Evolutionary conservation across 495 filamentous ascomycete species (phyloP), one percentile per base, ranked within the genome.

Genomic region (Trichoderma asperelloides): DNA sequence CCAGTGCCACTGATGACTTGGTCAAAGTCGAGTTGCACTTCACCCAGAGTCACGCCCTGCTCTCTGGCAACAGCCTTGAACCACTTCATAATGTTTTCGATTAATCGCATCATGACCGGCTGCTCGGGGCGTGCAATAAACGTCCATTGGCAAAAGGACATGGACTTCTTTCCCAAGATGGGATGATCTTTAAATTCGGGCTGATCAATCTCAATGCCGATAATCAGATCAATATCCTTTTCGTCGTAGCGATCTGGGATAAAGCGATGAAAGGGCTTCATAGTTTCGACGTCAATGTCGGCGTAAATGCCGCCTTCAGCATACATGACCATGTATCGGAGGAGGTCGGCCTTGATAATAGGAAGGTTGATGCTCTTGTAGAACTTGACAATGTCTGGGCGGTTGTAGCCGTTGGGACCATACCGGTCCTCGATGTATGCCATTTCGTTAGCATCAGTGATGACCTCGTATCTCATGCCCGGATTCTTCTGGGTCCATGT

Each of bases 71-170:
- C 74, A 8, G 79, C 79, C 40, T 82, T 78, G 43, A 89, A 78
- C 84, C 87, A 89, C 2, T 72, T 70, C 68, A 86, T 77, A 71
- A 89, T 87, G 66, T 84, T 80, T 69, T 88, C 82, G 33, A 88
- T 78, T 15, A 89, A 78, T 16, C 78, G 72, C 76, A 88, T 79
- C 84, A 90, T 84, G 68, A 88, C 83, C 40, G 85, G 85, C 30
- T 83, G 81, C 66, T 81, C 78, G 5, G 86, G 84, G 72, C 86
- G 87, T 75, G 81, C 82, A 77, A 85, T 84, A 68, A 89, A 86
- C 12, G 87, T 89, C 87, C 87, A 90, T 71, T 89, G 87, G 75
- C 86, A 89, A 70, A 89, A 89, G 18, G 85, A 87, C 27, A 78
- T 73, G 18, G 80, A 87, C 71, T 88, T 88, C 62, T 78, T 77